Base-by-base conservation (phyloP, 1,139 yeast species). In the Chernovozyma aurita region DNA sequence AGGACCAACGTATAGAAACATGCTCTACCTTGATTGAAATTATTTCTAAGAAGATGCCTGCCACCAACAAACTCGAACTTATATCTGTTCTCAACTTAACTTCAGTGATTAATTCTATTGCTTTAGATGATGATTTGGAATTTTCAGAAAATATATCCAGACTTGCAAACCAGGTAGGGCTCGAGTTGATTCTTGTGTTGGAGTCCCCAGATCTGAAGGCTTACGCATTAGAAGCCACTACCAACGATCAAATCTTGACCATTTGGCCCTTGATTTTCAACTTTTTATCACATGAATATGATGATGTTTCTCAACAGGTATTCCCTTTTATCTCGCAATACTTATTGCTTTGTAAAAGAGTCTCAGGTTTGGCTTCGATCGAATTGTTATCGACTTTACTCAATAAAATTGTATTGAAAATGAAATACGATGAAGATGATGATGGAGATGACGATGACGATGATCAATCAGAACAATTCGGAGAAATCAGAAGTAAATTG, bases 21-120 rank as follows among this genome's bases (percentile, higher is more conserved):
- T 81, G 94, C 38, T 74, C 73, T 38, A 80, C 96, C 9, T 69
- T 94, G 36, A 71, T 77, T 35, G 97, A 88, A 51, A 84, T 92
- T 35, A 71, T 92, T 36, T 74, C 87, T 46, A 94, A 94, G 56
- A 94, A 94, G 53, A 94, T 94, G 99, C 78, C 83, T 46, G 83
- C 95, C 0, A 66, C 71, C n/a, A 86, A 84, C 54, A 94, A 94
- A 58, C 63, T 90, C 38, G 86, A 88, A 52, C 71, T 94, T 32
- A 65, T 94, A 42, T 67, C 76, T 24, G 63, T 87, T 49, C 66
- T 90, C 37, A 79, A 85, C 50, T 65, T 92, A 41, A 77, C 88
- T 2, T 56, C 63, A 24, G 64, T 82, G 20, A 67, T 85, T 27
- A 57, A 59, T 29, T 61, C 70, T 12, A 45, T 59, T 48, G 61